Base-by-base conservation (phyloP, 78 protist genomes). In the Creolimax fragrantissima region DNA sequence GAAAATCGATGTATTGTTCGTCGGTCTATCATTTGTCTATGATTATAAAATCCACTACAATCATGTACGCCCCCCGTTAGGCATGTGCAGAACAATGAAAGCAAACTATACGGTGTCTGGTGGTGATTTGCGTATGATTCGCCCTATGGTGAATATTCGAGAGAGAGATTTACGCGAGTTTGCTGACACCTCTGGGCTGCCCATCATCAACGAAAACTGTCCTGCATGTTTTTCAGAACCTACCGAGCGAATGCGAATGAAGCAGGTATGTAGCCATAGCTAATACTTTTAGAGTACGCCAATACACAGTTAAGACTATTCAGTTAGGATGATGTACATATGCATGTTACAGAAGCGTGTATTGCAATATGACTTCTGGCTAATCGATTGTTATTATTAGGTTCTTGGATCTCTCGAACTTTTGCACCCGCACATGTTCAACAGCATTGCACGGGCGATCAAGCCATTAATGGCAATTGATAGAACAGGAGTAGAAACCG, bases 171-270 rank as follows among this genome's bases (percentile, higher is more conserved):
- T 92, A n/a, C 81, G 94, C 44, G 85, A 35, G 3, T 95, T 95
- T 66, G 96, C 98, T 5, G 81, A 43, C n/a, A 2, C 36, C 43
- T 5, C 41, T 85, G 67, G 45, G n/a, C 92, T 97, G 47, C 98
- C 98, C 3, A 93, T 97, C 4, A 95, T 97, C 5, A 2, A 39
- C 7, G 98, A 97, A 35, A 97, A 95, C 89, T 97, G 98, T 86
- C 98, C 98, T 3, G 98, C 98, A 3, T 97, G 98, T 89, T 96
- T 96, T 44, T 93, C 92, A 43, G 94, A 93, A 3, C 98, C 98
- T 5, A 95, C 95, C 90, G 96, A 94, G 36, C 89, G 98, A 6
- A 89, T 90, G 42, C 90, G 97, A 66, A 88, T 96, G 39, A 96
- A 96, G 88, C 67, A 4, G 42, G 42, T 95, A 41, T 24, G 74